Conservation (phyloP, 2,329 filamentous ascomycete genomes). For the Pyrenochaeta sp. region DNA sequence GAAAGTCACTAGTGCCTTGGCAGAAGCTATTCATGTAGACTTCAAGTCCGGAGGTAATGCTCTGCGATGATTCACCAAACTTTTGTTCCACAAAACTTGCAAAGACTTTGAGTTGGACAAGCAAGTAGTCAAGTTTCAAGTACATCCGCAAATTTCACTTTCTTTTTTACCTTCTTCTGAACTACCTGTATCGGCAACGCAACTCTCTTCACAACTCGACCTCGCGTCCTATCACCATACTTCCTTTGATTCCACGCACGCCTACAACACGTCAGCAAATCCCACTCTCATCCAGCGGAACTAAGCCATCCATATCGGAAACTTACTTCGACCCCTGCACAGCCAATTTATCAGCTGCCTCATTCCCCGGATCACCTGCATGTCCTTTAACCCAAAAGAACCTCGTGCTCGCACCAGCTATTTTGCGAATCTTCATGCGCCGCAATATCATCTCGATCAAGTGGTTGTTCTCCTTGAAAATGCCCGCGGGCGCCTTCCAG, state of each 20-base stretch:
- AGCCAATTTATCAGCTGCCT: conserved; percentile 79
- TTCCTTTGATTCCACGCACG: not conserved
- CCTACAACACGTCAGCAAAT: not conserved
- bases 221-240: not conserved
- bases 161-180: not conserved
- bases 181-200: not conserved
- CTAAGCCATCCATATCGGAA: not conserved
- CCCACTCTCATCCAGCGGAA: not conserved
- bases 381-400: conserved; percentile 93
- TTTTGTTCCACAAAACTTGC: too few relatives aligned
- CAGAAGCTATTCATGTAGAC: too few relatives aligned
- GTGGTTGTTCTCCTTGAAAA: not conserved
- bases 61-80: too few relatives aligned
- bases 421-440: conserved; percentile 58
- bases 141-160: not conserved
- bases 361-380: conserved; percentile 73
- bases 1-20: too few relatives aligned
- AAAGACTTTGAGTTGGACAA: not conserved
- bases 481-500: not conserved
- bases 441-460: not conserved
- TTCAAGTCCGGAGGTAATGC: too few relatives aligned
- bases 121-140: not conserved
- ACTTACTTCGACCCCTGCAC: conserved; percentile 67
- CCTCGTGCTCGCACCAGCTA: conserved; percentile 61
- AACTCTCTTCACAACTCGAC: too few relatives aligned